Evolutionary conservation across 805 yeast genomes (phyloP), one percentile per base, ranked within the genome.

Genomic region (Candida rishiriensis): DNA sequence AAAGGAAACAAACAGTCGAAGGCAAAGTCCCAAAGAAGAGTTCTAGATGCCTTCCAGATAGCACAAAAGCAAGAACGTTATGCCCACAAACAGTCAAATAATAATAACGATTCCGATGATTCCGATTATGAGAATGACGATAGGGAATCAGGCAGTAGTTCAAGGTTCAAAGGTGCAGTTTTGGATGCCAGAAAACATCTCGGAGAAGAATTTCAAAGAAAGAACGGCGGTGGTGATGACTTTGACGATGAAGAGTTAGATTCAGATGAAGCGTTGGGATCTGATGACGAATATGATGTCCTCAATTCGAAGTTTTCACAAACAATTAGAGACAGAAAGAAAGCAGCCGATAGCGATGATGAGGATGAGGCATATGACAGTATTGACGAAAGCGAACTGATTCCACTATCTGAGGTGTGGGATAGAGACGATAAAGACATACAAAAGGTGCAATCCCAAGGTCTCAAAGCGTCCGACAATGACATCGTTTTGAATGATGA

Each of bases 241-340:
- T 61, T 68, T 43, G 70, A 63, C 18, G 74, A 65, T 38, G 71
- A 64, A 42, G 69, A 65, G 39, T 56, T 65, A 3, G 68, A 65
- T 46, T 87, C 96, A 1, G 97, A 89, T 61, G 96, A 85, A 54
- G 96, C 95, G 0, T 65, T 87, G 47, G 96, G 93, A 0, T 83
- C 93, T 0, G 95, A 77, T 46, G 90, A 85, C 52, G 87, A 81
- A 43, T 75, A 72, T 42, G 85, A 76, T 53, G 71, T 75, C 8
- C 63, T 82, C 53, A 75, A 78, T 61, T 78, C 86, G 29, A 83
- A 78, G 57, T 78, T 83, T 50, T 81, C 88, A 6, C 87, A 83
- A 56, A 77, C 84, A 12, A 65, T 82, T 36, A 76, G 88, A 64
- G 88, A 81, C 59, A 71, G 70, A 48, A 73, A 70, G 54, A 44